phyloP scores from a whole-genome alignment of 2,329 filamentous ascomycete species.

The Apiospora malaysiana region DNA sequence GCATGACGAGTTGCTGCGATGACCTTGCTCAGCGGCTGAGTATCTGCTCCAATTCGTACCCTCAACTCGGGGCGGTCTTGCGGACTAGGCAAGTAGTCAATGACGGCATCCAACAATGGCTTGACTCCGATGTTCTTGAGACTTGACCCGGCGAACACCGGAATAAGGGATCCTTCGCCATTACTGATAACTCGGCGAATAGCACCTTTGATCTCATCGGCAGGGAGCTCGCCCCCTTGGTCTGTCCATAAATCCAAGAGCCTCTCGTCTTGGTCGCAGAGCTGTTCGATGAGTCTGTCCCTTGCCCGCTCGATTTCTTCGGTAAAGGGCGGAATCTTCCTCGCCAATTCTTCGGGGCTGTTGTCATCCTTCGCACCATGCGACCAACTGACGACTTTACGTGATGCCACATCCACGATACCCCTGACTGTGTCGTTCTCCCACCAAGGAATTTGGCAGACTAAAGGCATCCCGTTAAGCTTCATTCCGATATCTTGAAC shows the following conservation, averaged over 20 bases:
- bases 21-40: constrained; percentile 48
- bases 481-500: constrained; percentile 84
- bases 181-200: constrained; percentile 74
- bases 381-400: constrained; percentile 76
- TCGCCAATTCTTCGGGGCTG: constrained; percentile 47
- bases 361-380: constrained; percentile 45
- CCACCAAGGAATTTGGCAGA: constrained; percentile 97
- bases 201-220: constrained; percentile 71
- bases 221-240: constrained; percentile 74
- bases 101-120: constrained; percentile 85
- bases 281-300: constrained; percentile 76
- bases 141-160: constrained; percentile 89
- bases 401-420: constrained; percentile 81
- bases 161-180: constrained; percentile 75
- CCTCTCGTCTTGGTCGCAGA: constrained; percentile 87
- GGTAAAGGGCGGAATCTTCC: constrained; percentile 59
- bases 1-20: constrained; percentile 41
- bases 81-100: constrained; percentile 86
- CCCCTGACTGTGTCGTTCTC: constrained; percentile 80
- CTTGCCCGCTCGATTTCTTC: constrained; percentile 78
- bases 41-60: constrained; percentile 69
- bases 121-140: constrained; percentile 95
- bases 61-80: constrained; percentile 79
- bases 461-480: constrained; percentile 82
- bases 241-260: constrained; percentile 87